phyloP scores from a whole-genome alignment of 1,284 basidiomycete genomes.

The Cryptococcus amylolentus region DNA sequence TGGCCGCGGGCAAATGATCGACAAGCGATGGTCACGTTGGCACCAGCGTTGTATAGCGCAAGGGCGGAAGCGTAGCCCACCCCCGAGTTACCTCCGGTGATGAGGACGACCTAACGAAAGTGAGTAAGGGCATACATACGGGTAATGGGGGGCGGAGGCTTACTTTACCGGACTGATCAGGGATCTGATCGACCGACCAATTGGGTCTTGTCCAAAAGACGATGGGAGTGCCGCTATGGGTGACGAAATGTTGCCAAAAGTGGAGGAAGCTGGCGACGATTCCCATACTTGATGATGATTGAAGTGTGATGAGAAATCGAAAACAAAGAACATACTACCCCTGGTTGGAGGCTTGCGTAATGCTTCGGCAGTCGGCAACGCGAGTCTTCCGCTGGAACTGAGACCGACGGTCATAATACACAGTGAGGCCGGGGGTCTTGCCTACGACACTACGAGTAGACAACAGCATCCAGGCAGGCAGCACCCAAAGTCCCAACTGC shows the following conservation, averaged over 20 bases:
- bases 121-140: not conserved
- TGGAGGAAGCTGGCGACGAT: too few species aligned
- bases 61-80: constrained; percentile 36
- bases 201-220: constrained; percentile 52
- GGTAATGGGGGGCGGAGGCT: constrained; percentile 1
- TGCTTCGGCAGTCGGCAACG: too few species aligned
- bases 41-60: constrained; percentile 57
- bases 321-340: too few species aligned
- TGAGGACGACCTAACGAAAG: constrained; percentile 32
- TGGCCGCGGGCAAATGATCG: not conserved
- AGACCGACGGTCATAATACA: too few species aligned
- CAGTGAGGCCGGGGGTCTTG: too few species aligned
- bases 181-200: constrained; percentile 55
- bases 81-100: constrained; percentile 45
- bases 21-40: constrained; percentile 43
- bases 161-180: constrained; percentile 56
- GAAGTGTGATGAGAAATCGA: too few species aligned
- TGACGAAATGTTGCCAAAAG: constrained; percentile 1
- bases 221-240: constrained; percentile 26
- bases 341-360: too few species aligned
- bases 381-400: too few species aligned
- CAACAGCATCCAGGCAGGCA: too few species aligned
- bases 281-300: too few species aligned
- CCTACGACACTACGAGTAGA: too few species aligned
- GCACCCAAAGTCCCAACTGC: too few species aligned